Base-by-base conservation (phyloP, 2,329 filamentous ascomycete species). In the Arthrobotrys iridis region DNA sequence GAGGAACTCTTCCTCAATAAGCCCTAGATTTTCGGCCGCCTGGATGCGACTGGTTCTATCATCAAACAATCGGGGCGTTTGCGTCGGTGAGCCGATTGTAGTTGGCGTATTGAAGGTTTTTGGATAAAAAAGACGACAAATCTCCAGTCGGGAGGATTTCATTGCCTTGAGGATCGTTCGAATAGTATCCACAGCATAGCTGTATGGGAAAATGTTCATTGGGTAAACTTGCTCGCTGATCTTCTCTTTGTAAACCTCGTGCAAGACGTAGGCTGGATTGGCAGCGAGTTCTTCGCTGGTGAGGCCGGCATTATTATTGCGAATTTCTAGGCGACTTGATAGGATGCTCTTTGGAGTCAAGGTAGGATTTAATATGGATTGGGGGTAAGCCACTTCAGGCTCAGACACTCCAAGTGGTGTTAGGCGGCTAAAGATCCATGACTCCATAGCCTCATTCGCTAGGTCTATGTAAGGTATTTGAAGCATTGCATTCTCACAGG, bases 381-480 rank as follows among this genome's bases (percentile, higher is more conserved):
- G 26, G 10, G 26, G 22, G 5, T 7, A 11, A 15, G 24, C 20
- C 20, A 52, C 22, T 3, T 58, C 15, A 10, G 2, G 4, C 11
- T 58, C 33, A 8, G 2, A 20, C 2, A 64, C 48, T 15, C 1
- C 8, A 30, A 24, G 1, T 3, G 24, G 24, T 7, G n/a, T 52
- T 10, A 18, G 8, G 1, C 8, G 24, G 8, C 18, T 33, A 52
- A 30, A 33, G 4, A 52, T 52, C 24, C 67, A 68, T 0, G 70
- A 68, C 67, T 82, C 80, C 76, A 82, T 76, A 5, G 80, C 71
- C 66, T 82, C 81, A 57, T 80, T 80, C 7, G 65, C 78, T 13
- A 82, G 74, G 50, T 81, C 80, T 13, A 81, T 78, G 52, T 80
- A 80, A 3, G 81, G 80, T 0, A 82, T 13, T 1, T 76, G 4